A percentile compares a stretch with the other conserved stretches of the same genome.
Conservation (phyloP, 2,329 filamentous ascomycete species). For the Beauveria rudraprayagi region DNA sequence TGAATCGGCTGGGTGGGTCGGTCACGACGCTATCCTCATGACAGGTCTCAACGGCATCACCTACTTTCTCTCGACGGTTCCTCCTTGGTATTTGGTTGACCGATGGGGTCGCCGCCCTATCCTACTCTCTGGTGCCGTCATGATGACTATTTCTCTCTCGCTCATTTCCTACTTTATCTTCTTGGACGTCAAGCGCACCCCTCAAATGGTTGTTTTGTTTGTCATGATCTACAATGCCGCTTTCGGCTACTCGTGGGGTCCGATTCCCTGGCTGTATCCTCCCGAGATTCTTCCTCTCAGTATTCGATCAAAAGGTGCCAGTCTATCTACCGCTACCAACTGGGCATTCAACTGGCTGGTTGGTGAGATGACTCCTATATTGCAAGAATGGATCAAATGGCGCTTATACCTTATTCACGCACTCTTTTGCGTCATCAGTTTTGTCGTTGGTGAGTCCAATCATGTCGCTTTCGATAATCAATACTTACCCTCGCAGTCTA, state of each 20-base stretch:
- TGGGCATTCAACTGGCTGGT: conserved; percentile 99
- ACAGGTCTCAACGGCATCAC: conserved; percentile 89
- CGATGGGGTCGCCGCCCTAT: conserved; percentile 84
- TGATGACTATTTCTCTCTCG: conserved; percentile 83
- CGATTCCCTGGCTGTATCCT: conserved; percentile 95
- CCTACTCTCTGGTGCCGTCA: conserved; percentile 77
- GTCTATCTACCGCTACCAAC: conserved; percentile 90
- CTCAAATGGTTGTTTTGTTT: conserved; percentile 79
- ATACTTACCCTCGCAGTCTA: conserved; percentile 56
- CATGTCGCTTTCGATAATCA: background rate
- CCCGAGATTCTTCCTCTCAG: conserved; percentile 96
- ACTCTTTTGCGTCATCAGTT: conserved; percentile 92
- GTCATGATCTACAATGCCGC: conserved; percentile 98
- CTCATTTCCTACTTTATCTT: conserved; percentile 93
- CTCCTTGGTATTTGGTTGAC: conserved; percentile 96
- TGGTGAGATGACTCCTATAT: conserved; percentile 85
- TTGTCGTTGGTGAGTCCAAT: conserved; percentile 78
- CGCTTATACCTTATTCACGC: conserved; percentile 90
- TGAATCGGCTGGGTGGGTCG: conserved; percentile 91
- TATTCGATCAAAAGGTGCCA: conserved; percentile 94
- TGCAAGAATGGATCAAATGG: conserved; percentile 91
- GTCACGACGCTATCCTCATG: conserved; percentile 88
- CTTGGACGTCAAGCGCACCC: conserved; percentile 71
- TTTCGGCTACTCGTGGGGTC: conserved; percentile 92
- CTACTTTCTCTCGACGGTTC: conserved; percentile 85